These are phyloP conservation scores for Tilletiopsis washingtonensis DNA, from an alignment of 1,284 basidiomycete genomes.

Conservation along the genomic window DNA sequence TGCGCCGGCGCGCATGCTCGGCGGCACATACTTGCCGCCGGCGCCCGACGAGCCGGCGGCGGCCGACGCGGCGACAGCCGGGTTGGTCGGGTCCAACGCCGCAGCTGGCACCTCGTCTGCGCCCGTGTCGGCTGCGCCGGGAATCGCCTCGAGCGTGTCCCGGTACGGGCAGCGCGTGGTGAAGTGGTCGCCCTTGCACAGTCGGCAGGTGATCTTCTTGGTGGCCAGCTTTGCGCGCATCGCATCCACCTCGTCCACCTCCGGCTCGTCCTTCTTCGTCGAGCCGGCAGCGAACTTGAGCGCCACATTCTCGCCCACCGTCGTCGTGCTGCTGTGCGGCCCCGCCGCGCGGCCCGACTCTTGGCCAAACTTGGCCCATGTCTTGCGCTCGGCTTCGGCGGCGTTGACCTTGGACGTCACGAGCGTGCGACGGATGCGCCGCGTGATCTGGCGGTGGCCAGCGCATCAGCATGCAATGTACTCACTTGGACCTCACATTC, in stretches of 20 bases:
- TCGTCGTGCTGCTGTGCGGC: slow-evolving; percentile 77
- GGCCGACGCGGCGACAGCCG: slow-evolving; percentile 41
- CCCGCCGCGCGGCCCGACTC: slow-evolving; percentile 83
- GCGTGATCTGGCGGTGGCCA: slow-evolving; percentile 54
- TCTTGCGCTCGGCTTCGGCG: slow-evolving; percentile 79
- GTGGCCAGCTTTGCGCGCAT: slow-evolving; percentile 62
- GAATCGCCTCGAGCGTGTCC: slow-evolving; percentile 65
- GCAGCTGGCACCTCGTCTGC: slow-evolving; percentile 44
- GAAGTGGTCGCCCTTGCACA: slow-evolving; percentile 96
- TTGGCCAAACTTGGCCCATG: slow-evolving; percentile 84
- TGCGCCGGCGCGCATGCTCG: slow-evolving; percentile 67
- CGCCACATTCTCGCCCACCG: slow-evolving; percentile 81
- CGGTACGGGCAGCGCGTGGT: slow-evolving; percentile 98
- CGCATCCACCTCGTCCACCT: slow-evolving; percentile 63
- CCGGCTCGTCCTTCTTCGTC: slow-evolving; percentile 54
- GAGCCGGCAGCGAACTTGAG: slow-evolving; percentile 73
- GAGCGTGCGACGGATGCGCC: slow-evolving; percentile 75
- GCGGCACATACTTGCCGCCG: slow-evolving; percentile 83
- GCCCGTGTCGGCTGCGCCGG: slow-evolving; percentile 52
- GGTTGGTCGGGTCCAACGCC: slow-evolving; percentile 35
- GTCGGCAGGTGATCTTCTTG: slow-evolving; percentile 83
- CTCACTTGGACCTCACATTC: too few species aligned
- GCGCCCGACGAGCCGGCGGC: slow-evolving; percentile 8
- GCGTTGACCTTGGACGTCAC: slow-evolving; percentile 91
- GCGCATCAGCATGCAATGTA: too few species aligned